Evolutionary conservation across 2,329 filamentous ascomycete species (phyloP).

Genomic region (Fonsecaea multimorphosa): DNA sequence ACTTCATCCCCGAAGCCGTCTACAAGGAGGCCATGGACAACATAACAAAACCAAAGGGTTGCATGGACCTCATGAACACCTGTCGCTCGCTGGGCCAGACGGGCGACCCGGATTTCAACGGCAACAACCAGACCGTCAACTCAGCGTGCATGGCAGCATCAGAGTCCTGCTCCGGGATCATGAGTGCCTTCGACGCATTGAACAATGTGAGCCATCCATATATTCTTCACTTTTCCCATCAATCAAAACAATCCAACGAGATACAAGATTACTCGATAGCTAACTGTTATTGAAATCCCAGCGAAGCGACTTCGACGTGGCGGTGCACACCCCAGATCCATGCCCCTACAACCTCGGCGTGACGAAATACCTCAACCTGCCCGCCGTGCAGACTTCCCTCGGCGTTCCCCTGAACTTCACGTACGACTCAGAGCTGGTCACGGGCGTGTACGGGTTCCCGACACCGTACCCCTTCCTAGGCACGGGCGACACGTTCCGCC

Average conservation of each 20-base stretch:
- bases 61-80: conserved; percentile 59
- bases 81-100: conserved; percentile 57
- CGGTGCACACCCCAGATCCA: conserved; percentile 57
- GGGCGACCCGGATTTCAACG: conserved; percentile 58
- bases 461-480: conserved; percentile 35
- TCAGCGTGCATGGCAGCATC: conserved; percentile 53
- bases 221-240: neutral
- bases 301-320: conserved; percentile 63
- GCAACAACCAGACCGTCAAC: conserved; percentile 55
- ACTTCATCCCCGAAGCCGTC: conserved; percentile 55
- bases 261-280: neutral
- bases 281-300: conserved; percentile 36
- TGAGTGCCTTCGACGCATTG: conserved; percentile 52
- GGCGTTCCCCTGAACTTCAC: conserved; percentile 68
- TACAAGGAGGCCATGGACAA: conserved; percentile 55
- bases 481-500: conserved; percentile 43
- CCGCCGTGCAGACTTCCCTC: conserved; percentile 62
- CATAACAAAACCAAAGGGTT: conserved; percentile 57
- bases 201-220: conserved; percentile 18
- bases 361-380: conserved; percentile 61
- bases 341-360: conserved; percentile 60
- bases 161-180: conserved; percentile 49
- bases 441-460: conserved; percentile 48
- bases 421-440: conserved; percentile 52
- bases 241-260: neutral